Evolutionary conservation across 495 filamentous ascomycete species (phyloP).

Genomic region (Penicillium atrosanguineum): DNA sequence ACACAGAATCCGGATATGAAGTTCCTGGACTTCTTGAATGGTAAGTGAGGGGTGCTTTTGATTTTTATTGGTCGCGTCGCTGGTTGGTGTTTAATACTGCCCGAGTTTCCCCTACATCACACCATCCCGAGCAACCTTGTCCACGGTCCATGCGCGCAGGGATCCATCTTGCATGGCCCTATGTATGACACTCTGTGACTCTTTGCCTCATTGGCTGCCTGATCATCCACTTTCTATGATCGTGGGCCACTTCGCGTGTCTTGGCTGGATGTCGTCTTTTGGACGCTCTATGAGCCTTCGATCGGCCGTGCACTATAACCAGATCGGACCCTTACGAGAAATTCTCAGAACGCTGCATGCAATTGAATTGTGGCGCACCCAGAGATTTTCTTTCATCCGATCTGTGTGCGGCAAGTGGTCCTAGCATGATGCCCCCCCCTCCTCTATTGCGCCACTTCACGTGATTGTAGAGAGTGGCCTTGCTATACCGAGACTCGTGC

Average conservation of each 20-base stretch:
- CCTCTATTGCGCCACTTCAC: conserved; percentile 44
- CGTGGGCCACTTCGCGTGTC: background rate
- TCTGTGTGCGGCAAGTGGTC: conserved; percentile 20
- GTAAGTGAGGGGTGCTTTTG: conserved; percentile 30
- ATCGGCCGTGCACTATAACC: background rate
- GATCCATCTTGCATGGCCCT: conserved; percentile 5
- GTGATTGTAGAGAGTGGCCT: conserved; percentile 24
- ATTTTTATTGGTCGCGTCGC: conserved; percentile 13
- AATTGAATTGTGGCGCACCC: conserved; percentile 12
- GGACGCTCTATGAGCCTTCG: conserved; percentile 2
- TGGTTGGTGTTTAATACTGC: conserved; percentile 8
- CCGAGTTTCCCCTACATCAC: conserved; percentile 12
- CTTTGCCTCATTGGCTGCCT: background rate
- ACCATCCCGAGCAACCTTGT: conserved; percentile 10
- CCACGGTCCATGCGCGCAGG: conserved; percentile 4
- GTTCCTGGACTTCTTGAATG: conserved; percentile 45
- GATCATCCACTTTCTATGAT: background rate
- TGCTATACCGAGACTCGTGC: background rate
- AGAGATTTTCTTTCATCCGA: conserved; percentile 11
- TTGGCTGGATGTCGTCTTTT: conserved; percentile 20
- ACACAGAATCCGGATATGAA: conserved; percentile 36
- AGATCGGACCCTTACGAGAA: conserved; percentile 5
- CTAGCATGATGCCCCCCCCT: conserved; percentile 21
- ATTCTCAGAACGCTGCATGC: conserved; percentile 19
- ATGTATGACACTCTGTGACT: background rate